A percentile compares a stretch with the other conserved stretches of the same genome.
Evolutionary conservation across 768 basidiomycete genomes (phyloP).

Genomic region (Tricholoma furcatifolium): DNA sequence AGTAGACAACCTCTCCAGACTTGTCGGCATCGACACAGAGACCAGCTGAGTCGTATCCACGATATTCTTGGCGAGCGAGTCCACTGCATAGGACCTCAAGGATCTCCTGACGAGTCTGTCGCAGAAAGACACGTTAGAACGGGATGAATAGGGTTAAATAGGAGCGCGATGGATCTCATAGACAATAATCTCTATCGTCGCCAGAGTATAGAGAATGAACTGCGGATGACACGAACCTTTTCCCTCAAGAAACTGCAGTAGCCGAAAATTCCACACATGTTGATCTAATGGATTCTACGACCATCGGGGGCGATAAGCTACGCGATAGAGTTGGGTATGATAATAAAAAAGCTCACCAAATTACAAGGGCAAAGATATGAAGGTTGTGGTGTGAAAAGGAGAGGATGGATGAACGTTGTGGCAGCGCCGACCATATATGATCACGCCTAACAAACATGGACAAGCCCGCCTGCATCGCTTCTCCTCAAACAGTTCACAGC

Average conservation of each 20-base stretch:
- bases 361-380: slow-evolving; percentile 17
- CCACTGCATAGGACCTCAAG: slow-evolving; percentile 90
- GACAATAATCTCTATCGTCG: not conserved
- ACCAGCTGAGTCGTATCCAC: slow-evolving; percentile 97
- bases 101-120: slow-evolving; percentile 83
- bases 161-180: not conserved
- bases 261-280: slow-evolving; percentile 94
- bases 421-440: slow-evolving; percentile 19
- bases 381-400: slow-evolving; percentile 8
- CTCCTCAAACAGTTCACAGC: slow-evolving; percentile 15
- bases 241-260: slow-evolving; percentile 96
- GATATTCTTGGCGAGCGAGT: slow-evolving; percentile 93
- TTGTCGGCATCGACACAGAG: slow-evolving; percentile 91
- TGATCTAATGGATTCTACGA: slow-evolving; percentile 10
- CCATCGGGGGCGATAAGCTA: not conserved
- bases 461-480: slow-evolving; percentile 26
- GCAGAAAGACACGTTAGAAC: slow-evolving; percentile 14
- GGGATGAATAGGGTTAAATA: not conserved
- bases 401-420: slow-evolving; percentile 9
- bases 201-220: not conserved
- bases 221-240: slow-evolving; percentile 58
- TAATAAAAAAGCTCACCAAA: slow-evolving; percentile 11
- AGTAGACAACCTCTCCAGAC: slow-evolving; percentile 71
- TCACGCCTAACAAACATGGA: slow-evolving; percentile 24
- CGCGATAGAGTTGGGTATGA: not conserved